These are phyloP conservation scores for Sonneratia alba DNA, from an alignment of 345 rosid genomes.

Conservation along the genomic window DNA sequence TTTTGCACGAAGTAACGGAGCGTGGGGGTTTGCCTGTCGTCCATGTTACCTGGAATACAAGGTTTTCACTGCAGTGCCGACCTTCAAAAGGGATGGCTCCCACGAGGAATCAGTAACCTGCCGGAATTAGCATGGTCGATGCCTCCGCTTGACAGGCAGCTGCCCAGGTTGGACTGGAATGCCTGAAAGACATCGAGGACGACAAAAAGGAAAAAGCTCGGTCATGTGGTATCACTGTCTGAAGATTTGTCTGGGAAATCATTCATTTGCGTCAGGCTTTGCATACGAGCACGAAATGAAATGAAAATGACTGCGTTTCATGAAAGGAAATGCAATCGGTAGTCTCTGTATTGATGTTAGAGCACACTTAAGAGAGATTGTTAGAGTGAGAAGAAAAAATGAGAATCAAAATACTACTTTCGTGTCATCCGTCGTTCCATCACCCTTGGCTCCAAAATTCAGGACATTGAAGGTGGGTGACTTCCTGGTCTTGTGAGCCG, in stretches of 20 bases:
- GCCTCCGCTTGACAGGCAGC: constrained; percentile 13
- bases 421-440: constrained; percentile 8
- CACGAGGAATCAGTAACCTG: constrained; percentile 15
- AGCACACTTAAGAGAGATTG: no score
- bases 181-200: constrained; percentile 1
- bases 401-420: not conserved
- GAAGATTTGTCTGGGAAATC: not conserved
- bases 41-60: constrained; percentile 23
- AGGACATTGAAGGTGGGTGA: constrained; percentile 6
- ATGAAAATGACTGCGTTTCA: no score
- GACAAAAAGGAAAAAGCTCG: no score
- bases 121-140: constrained; percentile 10
- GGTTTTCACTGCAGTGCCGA: constrained; percentile 17
- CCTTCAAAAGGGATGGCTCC: constrained; percentile 23
- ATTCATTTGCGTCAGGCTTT: not conserved
- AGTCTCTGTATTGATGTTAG: no score
- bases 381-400: no score
- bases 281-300: not conserved
- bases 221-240: no score
- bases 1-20: no score
- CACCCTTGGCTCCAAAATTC: constrained; percentile 4
- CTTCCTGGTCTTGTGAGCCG: not conserved
- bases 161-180: constrained; percentile 12
- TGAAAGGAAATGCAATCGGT: no score
- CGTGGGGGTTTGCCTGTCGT: not conserved